Base-by-base conservation (phyloP, 208 protist genomes). In the Trypanosoma conorhini region DNA sequence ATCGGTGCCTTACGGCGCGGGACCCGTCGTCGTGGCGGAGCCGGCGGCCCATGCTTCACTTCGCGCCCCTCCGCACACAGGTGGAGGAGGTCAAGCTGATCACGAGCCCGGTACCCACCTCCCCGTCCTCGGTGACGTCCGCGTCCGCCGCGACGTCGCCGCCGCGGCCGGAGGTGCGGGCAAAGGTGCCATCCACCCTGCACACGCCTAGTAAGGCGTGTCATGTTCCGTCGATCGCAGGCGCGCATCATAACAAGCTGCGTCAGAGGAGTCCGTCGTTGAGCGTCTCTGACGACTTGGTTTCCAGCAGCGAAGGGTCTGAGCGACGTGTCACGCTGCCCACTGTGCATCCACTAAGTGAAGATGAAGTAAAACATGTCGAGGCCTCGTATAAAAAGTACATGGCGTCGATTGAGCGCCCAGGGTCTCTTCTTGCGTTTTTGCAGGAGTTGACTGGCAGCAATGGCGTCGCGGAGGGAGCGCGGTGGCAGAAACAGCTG, bases 361-460 rank as follows among this genome's bases (percentile, higher is more conserved):
- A 54, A 22, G 60, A 65, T 5, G 60, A 65, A 33, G 44, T 28
- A 9, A 28, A 5, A 5, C 40, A 28, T 55, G 42, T 54, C 10
- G n/a, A 22, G 19, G 60, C 42, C 7, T 22, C 42, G 33, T 54
- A 65, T 54, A 51, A 54, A 31, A 21, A 21, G n/a, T 65, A 65
- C 44, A 4, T 55, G 24, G 38, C 13, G 5, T 26, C 28, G 13
- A 68, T 59, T 26, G 17, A 60, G 26, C 13, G 35, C n/a, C 21
- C 35, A n/a, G 57, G 31, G 9, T 72, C 57, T 64, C 42, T 72
- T 4, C n/a, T 72, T 42, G 44, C 24, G 1, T 44, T 72, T 54
- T 38, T 72, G 17, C n/a, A 64, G 33, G 67, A 72, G 1, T 22
- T 72, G 8, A 33, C 13, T 56, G 55, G 22, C 22, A 35, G 40